A percentile compares a stretch with the other conserved stretches of the same genome.
These are phyloP conservation scores for Suillus variegatus DNA, from an alignment of 768 basidiomycete genomes.

Conservation along the genomic window DNA sequence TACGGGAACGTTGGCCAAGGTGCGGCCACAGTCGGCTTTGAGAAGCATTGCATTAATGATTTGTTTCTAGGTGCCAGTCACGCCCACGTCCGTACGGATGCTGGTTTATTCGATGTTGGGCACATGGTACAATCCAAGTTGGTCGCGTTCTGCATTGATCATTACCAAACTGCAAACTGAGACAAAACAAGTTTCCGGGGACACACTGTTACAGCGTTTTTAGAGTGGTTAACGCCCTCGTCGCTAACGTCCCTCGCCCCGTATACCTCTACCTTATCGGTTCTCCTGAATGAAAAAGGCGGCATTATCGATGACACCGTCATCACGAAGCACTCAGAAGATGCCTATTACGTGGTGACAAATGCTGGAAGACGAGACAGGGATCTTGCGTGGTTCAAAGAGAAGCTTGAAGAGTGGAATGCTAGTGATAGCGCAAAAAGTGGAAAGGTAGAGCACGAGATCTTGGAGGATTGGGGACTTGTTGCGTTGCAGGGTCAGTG, in stretches of 20 bases:
- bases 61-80: conserved; percentile 75
- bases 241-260: conserved; percentile 67
- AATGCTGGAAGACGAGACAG: conserved; percentile 87
- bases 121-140: conserved; percentile 97
- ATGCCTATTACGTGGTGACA: conserved; percentile 93
- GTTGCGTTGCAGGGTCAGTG: conserved; percentile 83
- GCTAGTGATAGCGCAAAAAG: conserved; percentile 43
- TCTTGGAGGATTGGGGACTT: conserved; percentile 83
- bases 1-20: conserved; percentile 86
- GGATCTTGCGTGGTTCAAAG: conserved; percentile 77
- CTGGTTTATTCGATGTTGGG: conserved; percentile 94
- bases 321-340: conserved; percentile 78
- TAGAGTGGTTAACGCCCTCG: conserved; percentile 89
- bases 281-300: conserved; percentile 84
- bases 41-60: conserved; percentile 10
- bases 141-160: conserved; percentile 18
- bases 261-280: conserved; percentile 83
- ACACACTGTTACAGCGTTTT: conserved; percentile 72
- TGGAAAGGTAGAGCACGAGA: conserved; percentile 76
- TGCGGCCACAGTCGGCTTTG: conserved; percentile 30
- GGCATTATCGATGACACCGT: conserved; percentile 97
- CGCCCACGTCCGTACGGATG: conserved; percentile 78
- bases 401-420: conserved; percentile 80
- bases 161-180: background rate
- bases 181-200: conserved; percentile 69